Evolutionary conservation across 331 rosid species (phyloP).

Genomic region (Malus hybrid): DNA sequence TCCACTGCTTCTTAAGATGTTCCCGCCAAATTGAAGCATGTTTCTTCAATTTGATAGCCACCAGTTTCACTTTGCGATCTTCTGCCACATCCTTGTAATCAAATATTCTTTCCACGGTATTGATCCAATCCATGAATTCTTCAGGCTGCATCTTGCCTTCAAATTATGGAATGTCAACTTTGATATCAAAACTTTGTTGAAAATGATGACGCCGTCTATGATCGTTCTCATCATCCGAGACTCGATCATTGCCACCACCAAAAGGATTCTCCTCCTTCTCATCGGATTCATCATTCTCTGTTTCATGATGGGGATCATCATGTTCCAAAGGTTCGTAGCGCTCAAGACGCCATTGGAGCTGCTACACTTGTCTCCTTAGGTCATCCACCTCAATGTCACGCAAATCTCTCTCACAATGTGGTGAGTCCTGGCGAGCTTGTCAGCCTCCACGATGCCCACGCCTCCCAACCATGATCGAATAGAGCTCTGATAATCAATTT

Average conservation of each 20-base stretch:
- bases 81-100: not conserved
- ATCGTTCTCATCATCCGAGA: not conserved
- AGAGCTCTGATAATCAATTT: too few relatives aligned
- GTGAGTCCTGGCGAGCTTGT: too few relatives aligned
- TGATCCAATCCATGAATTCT: not conserved
- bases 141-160: not conserved
- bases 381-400: not conserved
- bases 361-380: not conserved
- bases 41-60: not conserved
- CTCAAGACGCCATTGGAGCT: not conserved
- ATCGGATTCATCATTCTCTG: not conserved
- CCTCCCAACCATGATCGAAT: too few relatives aligned
- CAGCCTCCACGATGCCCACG: too few relatives aligned
- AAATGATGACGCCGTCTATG: not conserved
- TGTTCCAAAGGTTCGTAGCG: too few relatives aligned
- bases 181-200: not conserved
- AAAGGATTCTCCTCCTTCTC: not conserved
- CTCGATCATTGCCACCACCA: not conserved
- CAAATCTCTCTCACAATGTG: too few relatives aligned
- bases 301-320: too few relatives aligned
- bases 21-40: conserved; percentile 1
- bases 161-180: not conserved
- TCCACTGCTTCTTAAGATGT: not conserved
- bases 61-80: not conserved
- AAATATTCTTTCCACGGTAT: not conserved